Percentiles rank a stretch among this genome's conserved stretches.
Conservation (phyloP, 225 moss, liverwort and hornwort species). For the Lunularia cruciata region DNA sequence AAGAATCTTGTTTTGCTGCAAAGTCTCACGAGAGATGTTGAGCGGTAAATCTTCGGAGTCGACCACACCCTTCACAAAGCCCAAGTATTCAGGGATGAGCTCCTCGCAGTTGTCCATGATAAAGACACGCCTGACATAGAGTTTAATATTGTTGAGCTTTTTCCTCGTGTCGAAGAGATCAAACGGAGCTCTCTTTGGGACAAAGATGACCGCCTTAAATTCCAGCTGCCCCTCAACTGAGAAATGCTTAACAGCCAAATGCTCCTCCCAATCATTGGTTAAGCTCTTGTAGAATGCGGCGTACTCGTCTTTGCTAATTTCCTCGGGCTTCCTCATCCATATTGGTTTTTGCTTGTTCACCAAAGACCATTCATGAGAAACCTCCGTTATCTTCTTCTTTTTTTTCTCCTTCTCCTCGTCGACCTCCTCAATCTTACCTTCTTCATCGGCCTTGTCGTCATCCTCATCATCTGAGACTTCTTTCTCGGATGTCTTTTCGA, state of each 20-base stretch:
- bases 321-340: slow-evolving; percentile 76
- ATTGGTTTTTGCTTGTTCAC: slow-evolving; percentile 82
- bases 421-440: slow-evolving; percentile 64
- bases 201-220: slow-evolving; percentile 67
- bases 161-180: slow-evolving; percentile 71
- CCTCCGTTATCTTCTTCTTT: slow-evolving; percentile 66
- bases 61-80: slow-evolving; percentile 78
- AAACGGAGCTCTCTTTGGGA: slow-evolving; percentile 65
- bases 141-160: slow-evolving; percentile 71
- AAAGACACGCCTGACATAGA: slow-evolving; percentile 80
- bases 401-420: slow-evolving; percentile 59
- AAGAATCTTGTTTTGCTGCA: slow-evolving; percentile 78
- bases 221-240: slow-evolving; percentile 76
- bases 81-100: slow-evolving; percentile 69
- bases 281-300: slow-evolving; percentile 76
- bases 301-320: slow-evolving; percentile 70
- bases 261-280: slow-evolving; percentile 77
- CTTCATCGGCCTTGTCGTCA: slow-evolving; percentile 47
- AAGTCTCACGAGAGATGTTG: slow-evolving; percentile 67
- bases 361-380: slow-evolving; percentile 57
- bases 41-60: slow-evolving; percentile 73
- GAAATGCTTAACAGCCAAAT: slow-evolving; percentile 68
- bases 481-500: slow-evolving; percentile 63
- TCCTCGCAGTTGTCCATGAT: slow-evolving; percentile 82
- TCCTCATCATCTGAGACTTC: slow-evolving; percentile 80